Percentiles rank a stretch among this genome's conserved stretches.
These are phyloP conservation scores for Earliella scabrosa DNA, from an alignment of 1,284 basidiomycete species.

Conservation along the genomic window DNA sequence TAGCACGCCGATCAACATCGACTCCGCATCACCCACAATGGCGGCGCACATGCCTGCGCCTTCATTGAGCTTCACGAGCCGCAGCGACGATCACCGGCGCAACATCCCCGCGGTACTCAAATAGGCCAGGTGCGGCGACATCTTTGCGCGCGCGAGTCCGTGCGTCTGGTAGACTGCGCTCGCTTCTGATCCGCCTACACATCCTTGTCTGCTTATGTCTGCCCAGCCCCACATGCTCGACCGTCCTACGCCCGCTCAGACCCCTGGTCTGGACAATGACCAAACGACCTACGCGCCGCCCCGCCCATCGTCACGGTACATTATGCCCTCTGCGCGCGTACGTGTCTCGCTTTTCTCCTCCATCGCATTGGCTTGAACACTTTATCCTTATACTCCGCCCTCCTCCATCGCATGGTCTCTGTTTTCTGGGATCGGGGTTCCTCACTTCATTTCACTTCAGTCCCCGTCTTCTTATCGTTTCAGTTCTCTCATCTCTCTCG, in stretches of 20 bases:
- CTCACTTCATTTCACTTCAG: not conserved
- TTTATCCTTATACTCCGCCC: constrained; percentile 4
- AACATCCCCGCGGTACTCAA: constrained; percentile 17
- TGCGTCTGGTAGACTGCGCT: constrained; percentile 45
- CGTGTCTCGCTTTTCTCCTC: not conserved
- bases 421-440: constrained; percentile 4
- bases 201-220: no score
- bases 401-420: not conserved
- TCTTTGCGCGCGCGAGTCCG: constrained; percentile 53
- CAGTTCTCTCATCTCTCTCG: not conserved
- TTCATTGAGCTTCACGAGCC: constrained; percentile 28
- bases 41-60: constrained; percentile 31
- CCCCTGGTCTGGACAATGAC: no score
- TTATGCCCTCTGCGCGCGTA: not conserved
- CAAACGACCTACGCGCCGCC: no score
- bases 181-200: not conserved
- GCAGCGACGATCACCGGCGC: constrained; percentile 24
- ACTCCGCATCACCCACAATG: constrained; percentile 16
- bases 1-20: constrained; percentile 35
- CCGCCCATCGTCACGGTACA: no score
- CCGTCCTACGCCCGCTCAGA: no score
- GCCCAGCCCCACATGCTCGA: no score
- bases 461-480: not conserved
- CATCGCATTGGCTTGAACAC: constrained; percentile 4
- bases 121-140: constrained; percentile 41